phyloP scores from a whole-genome alignment of 306 rosid species.

The Luffa aegyptiaca region DNA sequence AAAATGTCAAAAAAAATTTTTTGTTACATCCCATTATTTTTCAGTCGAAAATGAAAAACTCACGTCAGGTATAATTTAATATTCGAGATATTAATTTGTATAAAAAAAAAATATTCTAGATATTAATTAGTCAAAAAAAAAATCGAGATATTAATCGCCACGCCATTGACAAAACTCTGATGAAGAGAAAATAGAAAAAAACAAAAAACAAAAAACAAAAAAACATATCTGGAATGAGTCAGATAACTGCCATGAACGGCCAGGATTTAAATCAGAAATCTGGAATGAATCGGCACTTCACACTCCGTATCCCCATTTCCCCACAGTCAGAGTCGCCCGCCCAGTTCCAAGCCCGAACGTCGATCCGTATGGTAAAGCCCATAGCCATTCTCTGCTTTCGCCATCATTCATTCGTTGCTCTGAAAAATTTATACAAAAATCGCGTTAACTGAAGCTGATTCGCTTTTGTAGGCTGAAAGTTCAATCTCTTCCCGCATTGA shows the following conservation, averaged over 20 bases:
- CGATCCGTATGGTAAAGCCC: background rate
- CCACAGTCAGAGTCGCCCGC: background rate
- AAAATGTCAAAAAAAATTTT: too few relatives aligned
- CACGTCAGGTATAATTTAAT: background rate
- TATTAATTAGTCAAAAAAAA: too few relatives aligned
- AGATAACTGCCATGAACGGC: background rate
- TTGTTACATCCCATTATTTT: too few relatives aligned
- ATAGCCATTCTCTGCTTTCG: background rate
- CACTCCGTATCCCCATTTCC: background rate
- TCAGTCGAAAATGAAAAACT: too few relatives aligned
- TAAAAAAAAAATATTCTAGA: too few relatives aligned
- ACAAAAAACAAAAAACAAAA: background rate
- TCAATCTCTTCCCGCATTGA: conserved; percentile 2
- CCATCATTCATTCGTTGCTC: background rate
- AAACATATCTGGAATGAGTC: background rate
- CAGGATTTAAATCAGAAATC: background rate
- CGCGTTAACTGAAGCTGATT: background rate
- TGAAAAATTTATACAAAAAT: background rate
- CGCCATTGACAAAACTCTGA: background rate
- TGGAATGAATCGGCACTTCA: background rate
- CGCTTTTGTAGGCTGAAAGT: background rate
- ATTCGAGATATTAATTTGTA: background rate
- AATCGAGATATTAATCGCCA: background rate
- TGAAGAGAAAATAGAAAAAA: background rate
- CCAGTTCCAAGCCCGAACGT: background rate